Evolutionary conservation across 257 asterid genomes (phyloP).

Genomic region (Solanum sparsipilum): DNA sequence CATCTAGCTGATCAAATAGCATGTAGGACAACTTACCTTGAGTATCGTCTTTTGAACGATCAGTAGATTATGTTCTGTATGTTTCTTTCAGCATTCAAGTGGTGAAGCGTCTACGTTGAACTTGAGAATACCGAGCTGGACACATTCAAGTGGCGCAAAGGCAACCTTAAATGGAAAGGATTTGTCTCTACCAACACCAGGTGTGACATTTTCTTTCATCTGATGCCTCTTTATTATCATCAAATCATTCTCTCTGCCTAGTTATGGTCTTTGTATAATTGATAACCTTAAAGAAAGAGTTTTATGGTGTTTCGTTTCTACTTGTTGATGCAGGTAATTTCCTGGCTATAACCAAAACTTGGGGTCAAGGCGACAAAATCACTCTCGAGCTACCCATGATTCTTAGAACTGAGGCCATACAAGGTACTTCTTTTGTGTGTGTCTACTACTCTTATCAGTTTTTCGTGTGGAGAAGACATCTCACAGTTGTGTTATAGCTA

Average conservation of each 20-base stretch:
- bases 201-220: slow-evolving; percentile 14
- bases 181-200: slow-evolving; percentile 32
- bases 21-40: background rate
- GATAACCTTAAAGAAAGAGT: background rate
- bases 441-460: background rate
- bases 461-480: background rate
- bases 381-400: slow-evolving; percentile 53
- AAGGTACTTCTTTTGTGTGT: slow-evolving; percentile 30
- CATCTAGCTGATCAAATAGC: background rate
- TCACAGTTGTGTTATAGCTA: background rate
- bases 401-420: slow-evolving; percentile 62
- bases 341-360: slow-evolving; percentile 31
- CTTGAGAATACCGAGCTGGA: slow-evolving; percentile 66
- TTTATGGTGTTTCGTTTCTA: background rate
- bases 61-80: background rate
- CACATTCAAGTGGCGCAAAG: slow-evolving; percentile 34
- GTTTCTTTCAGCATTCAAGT: slow-evolving; percentile 22
- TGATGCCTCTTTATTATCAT: background rate
- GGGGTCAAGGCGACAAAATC: slow-evolving; percentile 59
- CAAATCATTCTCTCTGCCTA: background rate
- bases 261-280: background rate
- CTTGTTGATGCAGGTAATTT: slow-evolving; percentile 48
- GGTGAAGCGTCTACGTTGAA: slow-evolving; percentile 31
- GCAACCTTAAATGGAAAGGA: slow-evolving; percentile 37
- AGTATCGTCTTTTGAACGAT: background rate